Evolutionary conservation across 2,329 filamentous ascomycete species (phyloP), one percentile per base, ranked within the genome.

Genomic region (Pseudopyrenochaeta lycopersici): DNA sequence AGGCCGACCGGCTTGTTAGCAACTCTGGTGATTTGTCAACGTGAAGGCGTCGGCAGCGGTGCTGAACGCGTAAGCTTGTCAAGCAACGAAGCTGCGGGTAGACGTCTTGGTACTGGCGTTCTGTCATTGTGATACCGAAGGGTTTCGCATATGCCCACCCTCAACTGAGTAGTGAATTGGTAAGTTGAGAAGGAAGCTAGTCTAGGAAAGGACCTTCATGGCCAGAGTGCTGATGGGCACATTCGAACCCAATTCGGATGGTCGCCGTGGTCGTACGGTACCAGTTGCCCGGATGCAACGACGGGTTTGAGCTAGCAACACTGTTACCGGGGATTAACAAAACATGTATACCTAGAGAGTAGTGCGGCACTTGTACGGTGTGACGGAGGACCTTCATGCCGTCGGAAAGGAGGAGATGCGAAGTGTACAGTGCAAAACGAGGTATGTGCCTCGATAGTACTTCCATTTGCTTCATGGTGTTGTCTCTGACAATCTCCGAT

Each of bases 61-160:
- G 46, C 32, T 49, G 52, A 59, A 65, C 68, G 68, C 66, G 68
- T 72, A 62, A 72, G 67, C 71, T 50, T 52, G 36, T 58, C 33
- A 63, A 56, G 52, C 52, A 64, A 62, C 33, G 55, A 54, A 49
- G 40, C 48, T 71, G 65, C 68, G 64, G 58, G 32, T 52, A 39
- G 51, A 57, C 31, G 33, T 49, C 52, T 64, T 62, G 56, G 56
- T 62, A 55, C 49, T 31, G 36, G 46, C 39, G 18, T 35, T 49
- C 45, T 49, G 31, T 56, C 45, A 56, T 49, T 56, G 57, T 60
- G 45, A 52, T 51, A 60, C 54, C 44, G 48, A 53, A 45, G 23
- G 23, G 23, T 9, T 27, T 9, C 9, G 41, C 53, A 55, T 54
- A 45, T n/a, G n/a, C n/a, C n/a, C n/a, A n/a, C n/a, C n/a, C n/a